Conservation (phyloP, 345 rosid genomes). For the Clausena lansium region DNA sequence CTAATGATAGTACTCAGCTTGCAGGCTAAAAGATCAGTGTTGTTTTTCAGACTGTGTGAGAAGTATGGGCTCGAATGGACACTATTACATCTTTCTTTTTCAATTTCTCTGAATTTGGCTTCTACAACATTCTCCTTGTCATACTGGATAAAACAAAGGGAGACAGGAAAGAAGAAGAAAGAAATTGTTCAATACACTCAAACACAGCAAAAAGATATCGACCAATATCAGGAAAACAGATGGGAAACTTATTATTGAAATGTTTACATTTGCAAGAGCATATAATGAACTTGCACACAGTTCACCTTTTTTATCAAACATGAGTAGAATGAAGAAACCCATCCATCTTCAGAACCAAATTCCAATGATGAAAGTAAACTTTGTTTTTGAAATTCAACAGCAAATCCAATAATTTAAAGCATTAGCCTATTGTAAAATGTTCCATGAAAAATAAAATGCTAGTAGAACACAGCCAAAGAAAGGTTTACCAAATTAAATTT, state of each 20-base stretch:
- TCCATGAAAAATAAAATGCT: not conserved
- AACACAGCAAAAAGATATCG: not conserved
- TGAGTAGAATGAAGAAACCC: conserved; percentile 92
- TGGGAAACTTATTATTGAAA: not conserved
- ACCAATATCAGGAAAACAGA: not conserved
- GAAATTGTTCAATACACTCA: too few relatives aligned
- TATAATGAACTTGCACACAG: not conserved
- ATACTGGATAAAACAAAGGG: conserved; percentile 43
- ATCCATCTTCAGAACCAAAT: conserved; percentile 84
- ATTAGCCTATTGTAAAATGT: not conserved
- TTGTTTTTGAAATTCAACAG: conserved; percentile 49
- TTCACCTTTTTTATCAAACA: conserved; percentile 87
- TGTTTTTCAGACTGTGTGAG: not conserved
- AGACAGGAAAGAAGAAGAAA: not conserved
- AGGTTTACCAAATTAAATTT: not conserved
- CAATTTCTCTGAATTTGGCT: conserved; percentile 80
- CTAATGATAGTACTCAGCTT: too few relatives aligned
- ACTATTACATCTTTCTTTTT: conserved; percentile 55
- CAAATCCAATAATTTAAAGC: not conserved
- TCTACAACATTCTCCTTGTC: conserved; percentile 79
- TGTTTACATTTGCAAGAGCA: not conserved
- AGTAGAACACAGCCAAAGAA: not conserved
- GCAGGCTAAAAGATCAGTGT: too few relatives aligned
- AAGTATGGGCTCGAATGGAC: conserved; percentile 49
- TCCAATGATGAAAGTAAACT: conserved; percentile 75